Conservation (phyloP, 2,329 filamentous ascomycete species). For the Knufia petricola region DNA sequence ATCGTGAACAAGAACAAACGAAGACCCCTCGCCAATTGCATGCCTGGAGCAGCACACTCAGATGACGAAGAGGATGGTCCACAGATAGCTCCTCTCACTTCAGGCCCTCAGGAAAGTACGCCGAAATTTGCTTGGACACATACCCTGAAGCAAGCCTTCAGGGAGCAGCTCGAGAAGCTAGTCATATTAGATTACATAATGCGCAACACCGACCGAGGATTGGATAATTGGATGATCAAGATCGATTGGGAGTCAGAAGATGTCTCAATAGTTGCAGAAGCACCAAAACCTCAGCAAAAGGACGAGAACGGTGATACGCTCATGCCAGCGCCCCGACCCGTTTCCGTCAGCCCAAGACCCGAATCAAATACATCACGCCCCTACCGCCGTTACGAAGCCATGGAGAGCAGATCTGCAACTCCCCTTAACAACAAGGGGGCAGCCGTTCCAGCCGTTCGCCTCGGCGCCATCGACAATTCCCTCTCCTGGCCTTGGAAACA, state of each 20-base stretch:
- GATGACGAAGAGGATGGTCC: conserved; percentile 52
- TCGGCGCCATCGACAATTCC: conserved; percentile 96
- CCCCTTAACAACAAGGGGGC: conserved; percentile 33
- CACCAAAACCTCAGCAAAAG: conserved; percentile 47
- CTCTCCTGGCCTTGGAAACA: conserved; percentile 99
- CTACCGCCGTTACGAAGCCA: conserved; percentile 71
- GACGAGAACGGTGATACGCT: conserved; percentile 38
- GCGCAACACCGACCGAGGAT: conserved; percentile 91
- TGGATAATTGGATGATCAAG: conserved; percentile 99
- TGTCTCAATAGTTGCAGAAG: conserved; percentile 78
- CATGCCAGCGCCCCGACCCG: conserved; percentile 53
- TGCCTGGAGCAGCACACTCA: conserved; percentile 52
- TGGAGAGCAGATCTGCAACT: conserved; percentile 55
- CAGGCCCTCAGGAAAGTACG: conserved; percentile 34
- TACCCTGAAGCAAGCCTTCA: conserved; percentile 75
- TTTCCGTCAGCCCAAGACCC: conserved; percentile 41
- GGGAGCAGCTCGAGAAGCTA: conserved; percentile 91
- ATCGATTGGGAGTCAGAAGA: conserved; percentile 76
- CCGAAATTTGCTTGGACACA: conserved; percentile 75
- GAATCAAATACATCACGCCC: conserved; percentile 36
- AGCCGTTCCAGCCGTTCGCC: conserved; percentile 45
- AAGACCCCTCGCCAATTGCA: conserved; percentile 72
- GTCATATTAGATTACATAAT: conserved; percentile 98
- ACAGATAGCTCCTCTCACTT: conserved; percentile 32
- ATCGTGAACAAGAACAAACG: conserved; percentile 59